Conservation (phyloP, 1,284 basidiomycete genomes). For the Pascua sp. region DNA sequence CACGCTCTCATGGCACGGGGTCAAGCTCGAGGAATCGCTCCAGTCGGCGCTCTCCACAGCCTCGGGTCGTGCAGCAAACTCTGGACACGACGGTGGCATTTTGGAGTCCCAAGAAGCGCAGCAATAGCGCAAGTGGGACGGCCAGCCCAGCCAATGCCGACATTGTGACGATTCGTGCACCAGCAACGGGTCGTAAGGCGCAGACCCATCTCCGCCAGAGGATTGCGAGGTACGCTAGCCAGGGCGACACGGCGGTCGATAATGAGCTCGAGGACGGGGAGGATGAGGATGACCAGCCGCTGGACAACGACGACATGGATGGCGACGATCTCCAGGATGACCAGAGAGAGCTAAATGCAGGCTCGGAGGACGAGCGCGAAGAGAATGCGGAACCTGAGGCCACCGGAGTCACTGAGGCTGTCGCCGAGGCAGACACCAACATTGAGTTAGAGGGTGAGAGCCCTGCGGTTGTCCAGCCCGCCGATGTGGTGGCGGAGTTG, state of each 20-base stretch:
- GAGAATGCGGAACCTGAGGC: too few species aligned
- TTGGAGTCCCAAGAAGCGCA: slow-evolving; percentile 23
- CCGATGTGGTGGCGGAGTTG: too few species aligned
- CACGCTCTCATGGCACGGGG: background rate
- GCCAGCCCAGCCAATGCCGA: background rate
- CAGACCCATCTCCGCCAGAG: slow-evolving; percentile 52
- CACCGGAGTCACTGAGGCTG: too few species aligned
- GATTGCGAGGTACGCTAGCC: slow-evolving; percentile 58
- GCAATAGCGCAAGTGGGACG: background rate
- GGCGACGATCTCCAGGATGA: slow-evolving; percentile 1
- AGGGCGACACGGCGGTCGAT: background rate
- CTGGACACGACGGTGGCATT: slow-evolving; percentile 26
- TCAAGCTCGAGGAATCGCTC: too few species aligned
- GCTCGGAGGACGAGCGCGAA: too few species aligned
- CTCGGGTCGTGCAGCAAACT: slow-evolving; percentile 12
- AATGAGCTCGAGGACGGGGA: slow-evolving; percentile 10
- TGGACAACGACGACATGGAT: slow-evolving; percentile 24
- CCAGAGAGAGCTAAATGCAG: background rate
- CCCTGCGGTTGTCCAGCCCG: too few species aligned
- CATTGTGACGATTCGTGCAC: slow-evolving; percentile 12
- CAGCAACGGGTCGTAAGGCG: slow-evolving; percentile 24
- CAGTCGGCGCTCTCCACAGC: background rate
- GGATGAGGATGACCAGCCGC: slow-evolving; percentile 16
- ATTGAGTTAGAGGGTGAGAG: too few species aligned
- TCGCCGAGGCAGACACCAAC: too few species aligned